These are phyloP conservation scores for Neurospora terricola DNA, from an alignment of 495 filamentous ascomycete species.

Conservation along the genomic window DNA sequence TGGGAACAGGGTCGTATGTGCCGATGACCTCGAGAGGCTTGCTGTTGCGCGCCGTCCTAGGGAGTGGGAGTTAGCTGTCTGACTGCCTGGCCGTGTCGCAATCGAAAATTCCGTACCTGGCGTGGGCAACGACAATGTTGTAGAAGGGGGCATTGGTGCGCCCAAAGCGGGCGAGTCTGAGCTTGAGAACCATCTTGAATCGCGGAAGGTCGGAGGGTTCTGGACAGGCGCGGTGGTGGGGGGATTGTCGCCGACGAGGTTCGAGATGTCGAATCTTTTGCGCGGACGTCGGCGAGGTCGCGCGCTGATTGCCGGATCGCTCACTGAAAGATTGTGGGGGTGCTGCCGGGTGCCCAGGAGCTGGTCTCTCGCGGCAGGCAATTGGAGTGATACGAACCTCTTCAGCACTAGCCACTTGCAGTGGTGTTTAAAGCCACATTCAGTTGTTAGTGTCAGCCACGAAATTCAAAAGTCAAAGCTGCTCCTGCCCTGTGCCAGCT, in stretches of 20 bases:
- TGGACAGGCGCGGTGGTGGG: neutral
- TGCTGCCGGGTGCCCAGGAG: neutral
- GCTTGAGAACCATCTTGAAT: slow-evolving; percentile 74
- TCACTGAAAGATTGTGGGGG: neutral
- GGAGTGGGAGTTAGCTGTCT: slow-evolving; percentile 4
- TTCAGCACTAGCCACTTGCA: neutral
- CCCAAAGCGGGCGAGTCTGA: slow-evolving; percentile 90
- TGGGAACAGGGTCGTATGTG: slow-evolving; percentile 88
- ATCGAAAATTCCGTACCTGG: slow-evolving; percentile 53
- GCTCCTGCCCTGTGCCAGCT: neutral
- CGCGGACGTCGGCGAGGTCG: neutral
- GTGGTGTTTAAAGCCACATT: neutral
- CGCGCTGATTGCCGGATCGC: neutral
- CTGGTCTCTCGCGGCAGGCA: neutral
- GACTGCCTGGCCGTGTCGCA: neutral
- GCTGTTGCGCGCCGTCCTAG: slow-evolving; percentile 67
- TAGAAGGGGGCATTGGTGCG: slow-evolving; percentile 78
- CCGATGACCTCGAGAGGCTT: slow-evolving; percentile 88
- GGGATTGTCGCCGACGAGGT: neutral
- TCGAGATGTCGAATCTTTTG: neutral
- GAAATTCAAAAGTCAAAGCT: neutral
- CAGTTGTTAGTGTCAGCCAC: neutral
- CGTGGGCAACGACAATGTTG: slow-evolving; percentile 94
- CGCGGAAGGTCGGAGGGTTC: neutral
- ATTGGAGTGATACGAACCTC: neutral